A percentile compares a stretch with the other conserved stretches of the same genome.
These are phyloP conservation scores for Arthrobotrys sinensis DNA, from an alignment of 2,329 filamentous ascomycete genomes.

Conservation along the genomic window DNA sequence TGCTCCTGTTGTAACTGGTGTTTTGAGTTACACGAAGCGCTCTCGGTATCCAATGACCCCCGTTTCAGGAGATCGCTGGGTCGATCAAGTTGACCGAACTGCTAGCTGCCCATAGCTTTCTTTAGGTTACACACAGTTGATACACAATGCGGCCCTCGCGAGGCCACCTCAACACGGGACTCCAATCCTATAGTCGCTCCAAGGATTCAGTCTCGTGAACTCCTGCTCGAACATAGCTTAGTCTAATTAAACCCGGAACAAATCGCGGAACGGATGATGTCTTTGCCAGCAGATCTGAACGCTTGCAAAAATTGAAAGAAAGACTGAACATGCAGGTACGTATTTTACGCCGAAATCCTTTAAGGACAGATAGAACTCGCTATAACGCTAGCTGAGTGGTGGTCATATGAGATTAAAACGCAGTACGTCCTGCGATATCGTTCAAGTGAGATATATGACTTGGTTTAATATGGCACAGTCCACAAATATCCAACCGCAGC, in stretches of 20 bases:
- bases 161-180: no score
- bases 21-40: constrained; percentile 5
- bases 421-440: constrained; percentile 7
- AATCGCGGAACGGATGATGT: no score
- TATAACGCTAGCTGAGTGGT: neutral
- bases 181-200: no score
- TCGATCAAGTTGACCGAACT: neutral
- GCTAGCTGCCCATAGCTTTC: neutral
- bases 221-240: no score
- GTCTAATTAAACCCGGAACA: no score
- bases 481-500: no score
- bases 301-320: no score
- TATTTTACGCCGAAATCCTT: no score
- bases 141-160: no score
- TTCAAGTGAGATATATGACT: neutral
- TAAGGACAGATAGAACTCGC: neutral
- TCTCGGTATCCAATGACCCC: neutral
- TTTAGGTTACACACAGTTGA: neutral
- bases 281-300: no score
- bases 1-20: constrained; percentile 5
- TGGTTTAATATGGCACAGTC: neutral
- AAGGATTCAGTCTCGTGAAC: no score
- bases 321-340: no score
- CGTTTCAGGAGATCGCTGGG: neutral
- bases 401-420: constrained; percentile 9